Evolutionary conservation across 495 filamentous ascomycete genomes (phyloP), one percentile per base, ranked within the genome.

Genomic region (Halenospora varia): DNA sequence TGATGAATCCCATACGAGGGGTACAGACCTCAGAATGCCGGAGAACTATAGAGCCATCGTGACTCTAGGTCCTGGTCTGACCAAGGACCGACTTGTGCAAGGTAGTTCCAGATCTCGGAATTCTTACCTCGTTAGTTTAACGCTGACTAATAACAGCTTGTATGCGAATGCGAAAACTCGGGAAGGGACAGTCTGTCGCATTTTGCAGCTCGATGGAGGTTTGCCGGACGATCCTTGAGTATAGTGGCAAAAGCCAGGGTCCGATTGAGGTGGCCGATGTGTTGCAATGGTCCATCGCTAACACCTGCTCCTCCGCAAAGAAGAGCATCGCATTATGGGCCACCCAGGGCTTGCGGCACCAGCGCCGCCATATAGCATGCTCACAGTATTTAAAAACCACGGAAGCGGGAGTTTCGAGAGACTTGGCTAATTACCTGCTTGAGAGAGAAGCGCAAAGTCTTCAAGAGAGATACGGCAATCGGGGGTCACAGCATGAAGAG

Each of bases 1-100:
- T 1, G 89, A 92, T 48, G 82, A 94, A 59, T 80, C 81, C 0
- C 89, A 94, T 60, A 91, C 89, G 0, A 70, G 89, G 61, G 89
- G 89, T 0, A 88, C 82, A 0, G 88, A 93, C 62, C 62, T 94
- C 9, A 84, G 78, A 60, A 63, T 94, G 2, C 88, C 89, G 0
- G 53, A 53, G 0, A 15, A 73, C 11, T 84, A 82, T 55, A 69
- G 80, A 11, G 89, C 85, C 2, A 85, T 85, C 2, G 80, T 94
- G 4, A 92, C 86, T 0, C 71, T 93, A 0, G 87, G 88, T 0
- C 75, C 83, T 0, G 71, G 75, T n/a, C 67, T 88, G 3, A 86
- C 86, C 0, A 92, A 92, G 65, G 88, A 92, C 49, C 76, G 78
- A 41, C 67, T 88, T 1, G 85, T 90, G 0, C 89, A 94, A 82